Evolutionary conservation across 371 early-diverging fungal species (phyloP).

Genomic region (Zopfochytrium polystomum): DNA sequence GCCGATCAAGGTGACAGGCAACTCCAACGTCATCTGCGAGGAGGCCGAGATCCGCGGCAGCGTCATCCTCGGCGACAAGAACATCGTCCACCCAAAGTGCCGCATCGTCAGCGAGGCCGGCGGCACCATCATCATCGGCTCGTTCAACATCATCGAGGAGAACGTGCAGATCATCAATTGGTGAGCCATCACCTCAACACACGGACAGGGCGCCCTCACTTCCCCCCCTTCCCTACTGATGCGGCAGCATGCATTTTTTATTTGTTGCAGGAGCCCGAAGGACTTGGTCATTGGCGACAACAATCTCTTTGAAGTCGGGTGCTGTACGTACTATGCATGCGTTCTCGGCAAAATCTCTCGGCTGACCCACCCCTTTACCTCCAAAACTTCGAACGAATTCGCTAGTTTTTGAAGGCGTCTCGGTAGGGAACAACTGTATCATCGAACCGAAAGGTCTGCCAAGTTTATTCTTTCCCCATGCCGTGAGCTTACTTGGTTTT

Average conservation of each 20-base stretch:
- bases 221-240: background rate
- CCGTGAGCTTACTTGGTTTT: background rate
- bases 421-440: constrained; percentile 66
- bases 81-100: constrained; percentile 75
- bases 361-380: constrained; percentile 9
- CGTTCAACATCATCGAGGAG: constrained; percentile 73
- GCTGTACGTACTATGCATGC: constrained; percentile 45
- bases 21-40: constrained; percentile 27
- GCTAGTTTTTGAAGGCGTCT: constrained; percentile 70
- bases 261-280: constrained; percentile 17
- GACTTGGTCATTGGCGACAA: constrained; percentile 70
- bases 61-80: constrained; percentile 44
- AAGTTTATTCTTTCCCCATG: background rate
- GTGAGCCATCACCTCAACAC: constrained; percentile 36
- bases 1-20: constrained; percentile 2
- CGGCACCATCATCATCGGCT: constrained; percentile 71
- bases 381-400: no score
- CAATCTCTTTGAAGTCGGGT: constrained; percentile 75
- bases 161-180: constrained; percentile 68
- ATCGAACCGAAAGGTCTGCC: constrained; percentile 64
- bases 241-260: background rate
- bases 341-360: constrained; percentile 1
- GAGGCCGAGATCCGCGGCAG: constrained; percentile 30
- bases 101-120: constrained; percentile 61
- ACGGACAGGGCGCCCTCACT: background rate